phyloP scores from a whole-genome alignment of 2,329 filamentous ascomycete species.

The Fusarium begoniae region DNA sequence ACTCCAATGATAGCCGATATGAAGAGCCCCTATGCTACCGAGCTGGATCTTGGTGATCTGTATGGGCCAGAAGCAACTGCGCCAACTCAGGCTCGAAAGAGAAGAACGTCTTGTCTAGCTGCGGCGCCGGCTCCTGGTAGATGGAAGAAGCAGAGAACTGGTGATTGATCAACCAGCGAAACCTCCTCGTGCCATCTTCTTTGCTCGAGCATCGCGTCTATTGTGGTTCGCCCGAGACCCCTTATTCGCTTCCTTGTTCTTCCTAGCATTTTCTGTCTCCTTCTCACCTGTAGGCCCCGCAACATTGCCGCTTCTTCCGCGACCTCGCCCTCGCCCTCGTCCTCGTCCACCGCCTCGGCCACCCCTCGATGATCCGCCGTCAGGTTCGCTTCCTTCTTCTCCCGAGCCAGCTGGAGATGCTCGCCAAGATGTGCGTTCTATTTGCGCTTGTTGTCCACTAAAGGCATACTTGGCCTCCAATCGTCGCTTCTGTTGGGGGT shows the following conservation, averaged over 20 bases:
- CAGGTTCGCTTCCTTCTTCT: slow-evolving; percentile 64
- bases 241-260: slow-evolving; percentile 85
- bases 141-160: slow-evolving; percentile 33
- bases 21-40: slow-evolving; percentile 52
- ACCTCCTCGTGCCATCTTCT: slow-evolving; percentile 68
- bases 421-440: slow-evolving; percentile 74
- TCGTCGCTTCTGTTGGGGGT: slow-evolving; percentile 72
- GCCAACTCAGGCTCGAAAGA: slow-evolving; percentile 31
- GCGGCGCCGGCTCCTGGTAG: slow-evolving; percentile 2
- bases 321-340: slow-evolving; percentile 59
- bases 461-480: slow-evolving; percentile 78
- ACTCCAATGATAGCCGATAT: slow-evolving; percentile 48
- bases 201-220: slow-evolving; percentile 74
- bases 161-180: slow-evolving; percentile 46
- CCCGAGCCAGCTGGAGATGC: slow-evolving; percentile 63
- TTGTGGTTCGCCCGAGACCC: slow-evolving; percentile 86
- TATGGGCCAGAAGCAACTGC: slow-evolving; percentile 15
- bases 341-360: slow-evolving; percentile 58
- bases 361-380: slow-evolving; percentile 56
- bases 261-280: slow-evolving; percentile 75
- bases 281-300: slow-evolving; percentile 73
- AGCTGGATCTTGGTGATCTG: slow-evolving; percentile 49
- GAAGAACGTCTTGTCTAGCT: slow-evolving; percentile 1
- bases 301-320: slow-evolving; percentile 67
- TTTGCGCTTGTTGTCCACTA: slow-evolving; percentile 69